Evolutionary conservation across 495 filamentous ascomycete species (phyloP), one percentile per base, ranked within the genome.

Genomic region (Neurospora sp.): DNA sequence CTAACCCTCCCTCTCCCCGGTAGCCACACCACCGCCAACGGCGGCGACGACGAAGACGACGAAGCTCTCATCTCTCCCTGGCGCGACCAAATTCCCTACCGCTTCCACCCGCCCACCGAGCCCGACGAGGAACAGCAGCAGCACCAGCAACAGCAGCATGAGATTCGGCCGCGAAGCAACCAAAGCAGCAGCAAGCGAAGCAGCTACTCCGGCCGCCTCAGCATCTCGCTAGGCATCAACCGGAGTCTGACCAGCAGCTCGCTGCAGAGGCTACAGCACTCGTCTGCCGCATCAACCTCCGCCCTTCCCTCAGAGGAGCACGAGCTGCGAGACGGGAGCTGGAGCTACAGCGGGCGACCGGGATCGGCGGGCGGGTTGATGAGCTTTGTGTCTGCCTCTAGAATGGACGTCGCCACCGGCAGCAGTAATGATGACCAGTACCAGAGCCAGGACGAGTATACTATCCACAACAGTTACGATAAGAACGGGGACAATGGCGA

Each of bases 21-120:
- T 59, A 59, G 46, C n/a, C 46, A 48, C 48, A 31, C 6, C 53
- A 61, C 27, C 40, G 46, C 68, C 61, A 40, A 75, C 11, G 72
- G 71, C 9, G 71, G 73, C 40, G 48, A 73, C 5, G 53, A 79
- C 59, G 72, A 78, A 12, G 76, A 82, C 1, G 79, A 82, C 68
- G 78, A 80, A 70, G 78, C 79, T 1, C 76, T 66, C 53, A 14
- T 66, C 53, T 66, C 53, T 7, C 53, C 53, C 27, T 66, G 53
- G 53, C 53, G 53, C 53, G 53, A 66, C 27, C 53, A 66, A 9
- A 35, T 66, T 7, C 27, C 53, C 22, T 14, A 53, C 74, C 5
- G 69, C 73, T 14, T 68, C 70, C 53, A 68, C 48, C 20, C 74
- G 70, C 35, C 68, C 20, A 42, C 68, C 39, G 39, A 40, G 35